Conservation (phyloP, 2,329 filamentous ascomycete species). For the Hirsutella thompsonii region DNA sequence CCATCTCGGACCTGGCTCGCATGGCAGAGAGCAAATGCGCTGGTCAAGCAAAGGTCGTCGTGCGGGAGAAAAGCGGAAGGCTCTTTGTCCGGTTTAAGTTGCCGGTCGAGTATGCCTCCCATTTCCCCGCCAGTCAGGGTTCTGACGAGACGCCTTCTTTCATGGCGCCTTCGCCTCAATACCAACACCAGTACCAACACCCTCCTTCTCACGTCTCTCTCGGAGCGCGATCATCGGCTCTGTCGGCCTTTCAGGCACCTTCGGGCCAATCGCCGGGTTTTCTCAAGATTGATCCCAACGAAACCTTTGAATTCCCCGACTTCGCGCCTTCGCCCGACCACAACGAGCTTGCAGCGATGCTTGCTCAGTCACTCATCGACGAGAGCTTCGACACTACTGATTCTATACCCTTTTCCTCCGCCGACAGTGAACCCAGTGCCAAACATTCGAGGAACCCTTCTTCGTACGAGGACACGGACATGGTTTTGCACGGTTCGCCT, state of each 20-base stretch:
- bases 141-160: constrained; percentile 13
- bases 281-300: not conserved
- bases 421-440: too few relatives aligned
- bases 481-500: too few relatives aligned
- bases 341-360: not conserved
- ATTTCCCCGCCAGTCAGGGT: constrained; percentile 17
- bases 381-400: too few relatives aligned
- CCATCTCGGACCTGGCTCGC: constrained; percentile 13
- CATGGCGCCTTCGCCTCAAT: constrained; percentile 1
- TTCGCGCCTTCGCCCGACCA: not conserved
- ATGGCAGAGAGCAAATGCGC: constrained; percentile 14
- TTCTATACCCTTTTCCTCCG: too few relatives aligned
- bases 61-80: constrained; percentile 14
- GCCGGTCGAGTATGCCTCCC: constrained; percentile 14
- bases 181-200: not conserved
- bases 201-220: not conserved
- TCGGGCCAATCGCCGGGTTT: not conserved
- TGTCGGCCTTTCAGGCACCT: not conserved
- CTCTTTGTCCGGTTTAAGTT: constrained; percentile 26
- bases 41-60: constrained; percentile 17
- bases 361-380: not conserved
- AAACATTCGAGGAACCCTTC: too few relatives aligned
- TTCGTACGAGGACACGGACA: too few relatives aligned
- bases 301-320: constrained; percentile 2
- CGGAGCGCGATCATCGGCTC: not conserved